Evolutionary conservation across 2,329 filamentous ascomycete genomes (phyloP), one percentile per base, ranked within the genome.

Genomic region (Clonostachys sp.): DNA sequence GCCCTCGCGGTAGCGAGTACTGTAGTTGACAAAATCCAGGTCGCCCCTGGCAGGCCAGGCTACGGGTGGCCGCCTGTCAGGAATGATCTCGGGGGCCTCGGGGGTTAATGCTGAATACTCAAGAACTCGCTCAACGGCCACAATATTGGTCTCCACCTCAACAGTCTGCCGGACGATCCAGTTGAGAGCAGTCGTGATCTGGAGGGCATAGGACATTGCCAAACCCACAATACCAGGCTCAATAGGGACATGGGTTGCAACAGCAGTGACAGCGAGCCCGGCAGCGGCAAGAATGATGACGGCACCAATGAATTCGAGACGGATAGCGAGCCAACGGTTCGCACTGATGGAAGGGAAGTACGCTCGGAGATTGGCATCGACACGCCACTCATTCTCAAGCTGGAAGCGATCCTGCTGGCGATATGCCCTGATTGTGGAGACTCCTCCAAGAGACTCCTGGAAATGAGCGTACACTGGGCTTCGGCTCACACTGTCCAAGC

Each of bases 111-210:
- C 80, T 49, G 92, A 89, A 70, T 99, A 99, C 68, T 99, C 95
- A 44, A 99, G 83, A 43, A 99, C 91, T 61, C 94, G 87, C 77
- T 99, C 94, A 36, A 99, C 94, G 10, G 92, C 96, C 42, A 99
- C 92, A 61, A 99, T 99, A 68, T 99, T 99, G n/a, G 92, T 97
- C 75, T 99, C 95, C n/a, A 99, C 94, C 68, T 99, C 95, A 34
- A 99, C 94, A 0, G 91, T 96, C 70, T 99, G 94, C 50, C 95
- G 84, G 45, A 99, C 94, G 61, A 99, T 96, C 94, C 94, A 99
- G 74, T 97, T 99, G 60, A 99, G 80, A 35, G 91, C 96, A 56
- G 92, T 89, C 2, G 94, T 99, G 61, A 99, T 97, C 71, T 96
- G 90, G 53, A 99, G 79, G 38, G 91, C 94, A 69, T 97, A 96